phyloP scores from a whole-genome alignment of 2,329 filamentous ascomycete genomes.

The Sporothrix curviconia region DNA sequence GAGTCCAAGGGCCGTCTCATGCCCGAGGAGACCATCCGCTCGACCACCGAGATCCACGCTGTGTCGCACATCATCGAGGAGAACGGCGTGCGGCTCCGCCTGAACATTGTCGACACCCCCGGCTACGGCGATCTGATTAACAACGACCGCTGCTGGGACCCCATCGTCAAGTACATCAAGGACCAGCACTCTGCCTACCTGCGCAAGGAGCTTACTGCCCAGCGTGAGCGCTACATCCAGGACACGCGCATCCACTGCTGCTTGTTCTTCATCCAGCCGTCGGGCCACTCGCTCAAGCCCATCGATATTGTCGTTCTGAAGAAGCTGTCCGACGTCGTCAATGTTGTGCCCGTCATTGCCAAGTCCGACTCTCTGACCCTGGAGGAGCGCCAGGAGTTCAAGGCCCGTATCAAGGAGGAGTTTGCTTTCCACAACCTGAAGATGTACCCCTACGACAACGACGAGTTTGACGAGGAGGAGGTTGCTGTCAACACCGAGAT shows the following conservation, averaged over 20 bases:
- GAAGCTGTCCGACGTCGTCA: conserved; percentile 98
- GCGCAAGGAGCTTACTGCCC: conserved; percentile 97
- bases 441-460: conserved; percentile 99
- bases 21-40: conserved; percentile 87
- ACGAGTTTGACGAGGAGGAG: conserved; percentile 97
- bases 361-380: conserved; percentile 95
- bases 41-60: conserved; percentile 95
- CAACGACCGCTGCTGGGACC: conserved; percentile 99
- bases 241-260: conserved; percentile 99
- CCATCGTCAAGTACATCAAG: conserved; percentile 99
- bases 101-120: conserved; percentile 98
- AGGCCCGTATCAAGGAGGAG: conserved; percentile 99
- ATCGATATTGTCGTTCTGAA: conserved; percentile 99
- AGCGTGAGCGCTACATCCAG: conserved; percentile 98
- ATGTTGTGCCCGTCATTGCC: conserved; percentile 96
- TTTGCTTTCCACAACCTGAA: conserved; percentile 99
- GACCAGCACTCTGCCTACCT: conserved; percentile 99
- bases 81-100: conserved; percentile 91
- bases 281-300: conserved; percentile 95
- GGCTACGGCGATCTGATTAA: conserved; percentile 98
- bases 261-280: conserved; percentile 98
- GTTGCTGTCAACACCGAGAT: conserved; percentile 88
- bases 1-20: conserved; percentile 94
- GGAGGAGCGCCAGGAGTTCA: conserved; percentile 93
- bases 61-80: conserved; percentile 99